Evolutionary conservation across 2,329 filamentous ascomycete genomes (phyloP).

Genomic region (Gaeumannomyces sp.): DNA sequence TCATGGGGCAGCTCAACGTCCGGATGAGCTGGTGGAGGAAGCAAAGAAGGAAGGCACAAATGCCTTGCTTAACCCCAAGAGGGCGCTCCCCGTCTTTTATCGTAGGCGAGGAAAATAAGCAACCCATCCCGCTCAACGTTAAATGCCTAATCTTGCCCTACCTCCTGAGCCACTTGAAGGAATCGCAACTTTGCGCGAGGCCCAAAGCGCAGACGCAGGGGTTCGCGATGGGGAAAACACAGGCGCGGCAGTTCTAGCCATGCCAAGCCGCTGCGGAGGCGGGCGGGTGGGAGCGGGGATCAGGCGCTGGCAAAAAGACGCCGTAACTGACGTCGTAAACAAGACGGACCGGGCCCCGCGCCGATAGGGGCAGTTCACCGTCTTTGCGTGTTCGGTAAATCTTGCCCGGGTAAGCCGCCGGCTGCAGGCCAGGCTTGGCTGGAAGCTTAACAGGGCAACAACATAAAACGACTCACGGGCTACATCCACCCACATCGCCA

Average conservation of each 20-base stretch:
- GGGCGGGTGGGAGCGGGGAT: neutral
- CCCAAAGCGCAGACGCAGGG: neutral
- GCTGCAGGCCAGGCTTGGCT: too few relatives aligned
- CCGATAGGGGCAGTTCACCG: neutral
- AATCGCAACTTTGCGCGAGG: neutral
- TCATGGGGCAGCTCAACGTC: too few relatives aligned
- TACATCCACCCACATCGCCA: too few relatives aligned
- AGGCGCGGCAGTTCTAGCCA: slow-evolving; percentile 4
- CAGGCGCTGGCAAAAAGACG: neutral
- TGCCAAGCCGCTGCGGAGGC: slow-evolving; percentile 1
- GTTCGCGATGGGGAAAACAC: neutral
- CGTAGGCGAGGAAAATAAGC: neutral
- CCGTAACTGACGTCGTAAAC: neutral
- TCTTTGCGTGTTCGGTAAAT: neutral
- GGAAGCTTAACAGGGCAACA: too few relatives aligned
- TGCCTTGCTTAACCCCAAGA: neutral
- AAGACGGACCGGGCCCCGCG: neutral
- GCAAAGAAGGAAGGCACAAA: too few relatives aligned
- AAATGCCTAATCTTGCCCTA: neutral
- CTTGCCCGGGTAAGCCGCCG: neutral
- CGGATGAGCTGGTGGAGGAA: too few relatives aligned
- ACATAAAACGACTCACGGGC: too few relatives aligned
- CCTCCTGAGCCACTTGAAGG: too few relatives aligned
- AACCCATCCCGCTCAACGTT: neutral
- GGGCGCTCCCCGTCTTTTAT: neutral